These are phyloP conservation scores for Trichocomaceae sp. DNA, from an alignment of 2,329 filamentous ascomycete genomes.

Conservation along the genomic window DNA sequence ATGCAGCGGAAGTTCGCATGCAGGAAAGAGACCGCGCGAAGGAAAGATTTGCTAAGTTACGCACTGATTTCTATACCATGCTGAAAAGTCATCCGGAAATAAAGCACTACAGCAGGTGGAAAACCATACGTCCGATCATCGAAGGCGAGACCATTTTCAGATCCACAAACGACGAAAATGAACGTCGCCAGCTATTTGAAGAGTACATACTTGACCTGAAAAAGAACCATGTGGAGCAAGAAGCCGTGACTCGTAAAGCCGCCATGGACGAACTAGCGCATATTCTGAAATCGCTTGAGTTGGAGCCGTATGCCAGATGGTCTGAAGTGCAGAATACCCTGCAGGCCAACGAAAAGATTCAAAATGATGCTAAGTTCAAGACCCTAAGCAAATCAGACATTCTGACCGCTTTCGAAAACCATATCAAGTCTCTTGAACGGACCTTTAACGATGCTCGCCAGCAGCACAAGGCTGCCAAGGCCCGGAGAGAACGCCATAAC, in stretches of 20 bases:
- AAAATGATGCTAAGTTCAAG: slow-evolving; percentile 77
- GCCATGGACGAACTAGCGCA: slow-evolving; percentile 78
- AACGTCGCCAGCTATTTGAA: slow-evolving; percentile 83
- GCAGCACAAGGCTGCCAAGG: slow-evolving; percentile 73
- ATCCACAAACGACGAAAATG: slow-evolving; percentile 77
- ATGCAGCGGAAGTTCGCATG: slow-evolving; percentile 77
- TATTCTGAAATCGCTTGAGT: slow-evolving; percentile 69
- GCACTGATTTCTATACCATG: slow-evolving; percentile 92
- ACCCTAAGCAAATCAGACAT: slow-evolving; percentile 81
- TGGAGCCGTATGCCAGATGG: slow-evolving; percentile 95
- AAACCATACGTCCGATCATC: slow-evolving; percentile 87
- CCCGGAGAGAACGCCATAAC: slow-evolving; percentile 75
- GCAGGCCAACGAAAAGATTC: slow-evolving; percentile 67
- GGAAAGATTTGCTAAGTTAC: slow-evolving; percentile 84
- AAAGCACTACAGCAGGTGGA: slow-evolving; percentile 94
- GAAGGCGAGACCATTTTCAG: slow-evolving; percentile 94
- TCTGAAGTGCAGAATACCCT: slow-evolving; percentile 79
- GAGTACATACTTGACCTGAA: slow-evolving; percentile 85
- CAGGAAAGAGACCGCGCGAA: slow-evolving; percentile 94
- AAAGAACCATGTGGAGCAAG: slow-evolving; percentile 69
- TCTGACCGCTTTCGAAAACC: slow-evolving; percentile 85
- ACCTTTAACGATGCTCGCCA: slow-evolving; percentile 87
- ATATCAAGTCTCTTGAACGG: slow-evolving; percentile 87
- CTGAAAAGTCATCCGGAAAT: slow-evolving; percentile 94
- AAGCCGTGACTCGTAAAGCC: slow-evolving; percentile 64